Conservation (phyloP, 352 stramenopile species). For the Globisporangium sylvaticum region DNA sequence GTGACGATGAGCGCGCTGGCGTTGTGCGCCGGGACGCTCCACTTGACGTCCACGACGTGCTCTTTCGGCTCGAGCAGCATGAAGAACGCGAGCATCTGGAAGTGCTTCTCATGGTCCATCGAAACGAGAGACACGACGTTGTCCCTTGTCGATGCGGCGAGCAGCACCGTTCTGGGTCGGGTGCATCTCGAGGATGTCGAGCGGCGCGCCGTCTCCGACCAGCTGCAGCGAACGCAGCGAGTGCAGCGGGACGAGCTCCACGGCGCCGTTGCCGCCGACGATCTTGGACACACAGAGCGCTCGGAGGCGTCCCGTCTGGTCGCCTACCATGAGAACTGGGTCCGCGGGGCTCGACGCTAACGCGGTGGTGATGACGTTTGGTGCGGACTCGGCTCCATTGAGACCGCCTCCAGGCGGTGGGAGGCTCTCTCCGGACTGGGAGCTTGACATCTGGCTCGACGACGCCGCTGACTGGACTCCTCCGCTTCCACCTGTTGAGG, state of each 20-base stretch:
- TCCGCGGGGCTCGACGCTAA: conserved; percentile 44
- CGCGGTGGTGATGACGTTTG: conserved; percentile 37
- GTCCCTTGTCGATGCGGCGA: conserved; percentile 51
- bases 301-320: conserved; percentile 55
- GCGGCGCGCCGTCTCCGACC: conserved; percentile 12
- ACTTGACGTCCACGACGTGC: conserved; percentile 51
- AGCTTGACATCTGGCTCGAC: conserved; percentile 1
- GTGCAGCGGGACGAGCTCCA: conserved; percentile 68
- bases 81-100: conserved; percentile 55
- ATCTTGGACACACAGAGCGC: conserved; percentile 49
- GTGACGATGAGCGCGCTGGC: conserved; percentile 46
- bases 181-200: conserved; percentile 64
- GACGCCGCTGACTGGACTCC: background rate
- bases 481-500: background rate
- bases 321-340: conserved; percentile 57
- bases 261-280: conserved; percentile 31
- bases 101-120: conserved; percentile 69
- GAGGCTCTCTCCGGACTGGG: background rate
- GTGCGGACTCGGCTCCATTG: background rate
- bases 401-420: background rate
- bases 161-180: conserved; percentile 42
- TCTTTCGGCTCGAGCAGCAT: conserved; percentile 34
- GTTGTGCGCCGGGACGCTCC: conserved; percentile 37
- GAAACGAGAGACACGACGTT: conserved; percentile 51
- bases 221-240: conserved; percentile 54